These are phyloP conservation scores for Choanephora cucurbitarum DNA, from an alignment of 371 early-diverging fungal genomes.

Conservation along the genomic window DNA sequence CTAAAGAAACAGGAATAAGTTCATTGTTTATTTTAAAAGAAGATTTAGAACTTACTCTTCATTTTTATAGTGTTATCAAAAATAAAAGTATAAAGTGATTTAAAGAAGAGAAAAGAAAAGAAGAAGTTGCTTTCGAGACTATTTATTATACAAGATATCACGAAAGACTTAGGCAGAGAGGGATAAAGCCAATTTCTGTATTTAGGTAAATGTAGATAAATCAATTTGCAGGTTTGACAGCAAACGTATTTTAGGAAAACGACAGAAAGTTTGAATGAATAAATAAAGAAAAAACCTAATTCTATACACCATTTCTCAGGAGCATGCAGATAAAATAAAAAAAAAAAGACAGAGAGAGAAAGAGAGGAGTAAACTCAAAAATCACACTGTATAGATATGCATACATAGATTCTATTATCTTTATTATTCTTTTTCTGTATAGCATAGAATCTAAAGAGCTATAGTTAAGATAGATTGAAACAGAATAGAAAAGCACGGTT, in stretches of 20 bases:
- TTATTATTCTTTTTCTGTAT: no score
- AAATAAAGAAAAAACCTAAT: neutral
- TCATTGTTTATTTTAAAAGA: neutral
- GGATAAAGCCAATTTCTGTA: slow-evolving; percentile 10
- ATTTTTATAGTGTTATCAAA: slow-evolving; percentile 2
- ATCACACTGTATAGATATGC: no score
- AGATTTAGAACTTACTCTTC: neutral
- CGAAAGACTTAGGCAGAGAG: neutral
- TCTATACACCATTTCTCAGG: no score
- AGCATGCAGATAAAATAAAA: no score
- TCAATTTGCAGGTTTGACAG: slow-evolving; percentile 1
- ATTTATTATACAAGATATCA: neutral
- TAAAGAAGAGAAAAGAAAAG: neutral
- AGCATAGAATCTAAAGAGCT: no score
- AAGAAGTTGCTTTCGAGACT: neutral
- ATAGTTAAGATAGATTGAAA: no score
- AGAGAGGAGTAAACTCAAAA: no score
- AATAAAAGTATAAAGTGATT: neutral
- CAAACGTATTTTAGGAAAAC: no score
- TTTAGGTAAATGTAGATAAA: slow-evolving; percentile 13
- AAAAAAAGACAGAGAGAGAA: no score
- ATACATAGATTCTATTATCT: no score
- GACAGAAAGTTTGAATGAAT: no score
- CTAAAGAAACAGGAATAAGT: slow-evolving; percentile 11
- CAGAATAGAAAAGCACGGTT: no score